Conservation (phyloP, 805 yeast genomes). For the Kazachstania kunashirensis region DNA sequence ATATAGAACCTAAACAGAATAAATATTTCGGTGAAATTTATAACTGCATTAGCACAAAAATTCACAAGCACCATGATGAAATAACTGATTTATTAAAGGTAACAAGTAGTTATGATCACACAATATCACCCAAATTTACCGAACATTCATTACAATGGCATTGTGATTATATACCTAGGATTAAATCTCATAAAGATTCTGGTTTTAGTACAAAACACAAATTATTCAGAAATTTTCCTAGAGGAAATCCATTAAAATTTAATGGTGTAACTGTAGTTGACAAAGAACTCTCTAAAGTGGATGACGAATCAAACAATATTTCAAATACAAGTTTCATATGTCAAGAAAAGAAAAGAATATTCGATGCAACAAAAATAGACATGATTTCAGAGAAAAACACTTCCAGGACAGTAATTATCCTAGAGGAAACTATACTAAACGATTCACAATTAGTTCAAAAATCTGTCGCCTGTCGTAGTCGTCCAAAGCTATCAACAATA, state of each 20-base stretch:
- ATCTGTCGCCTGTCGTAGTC: too few species aligned
- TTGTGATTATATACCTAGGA: slow-evolving; percentile 13
- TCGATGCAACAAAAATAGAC: too few species aligned
- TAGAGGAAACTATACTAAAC: too few species aligned
- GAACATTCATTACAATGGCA: slow-evolving; percentile 13
- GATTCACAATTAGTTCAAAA: too few species aligned
- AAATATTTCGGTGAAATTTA: slow-evolving; percentile 9
- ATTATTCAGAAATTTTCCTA: neutral
- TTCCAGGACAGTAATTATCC: too few species aligned
- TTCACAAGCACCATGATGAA: neutral
- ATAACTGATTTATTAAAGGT: slow-evolving; percentile 4
- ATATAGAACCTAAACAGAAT: slow-evolving; percentile 51
- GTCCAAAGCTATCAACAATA: too few species aligned
- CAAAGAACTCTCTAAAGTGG: neutral
- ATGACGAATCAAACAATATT: too few species aligned
- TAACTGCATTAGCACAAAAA: slow-evolving; percentile 6
- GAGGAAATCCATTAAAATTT: neutral
- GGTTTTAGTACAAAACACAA: neutral
- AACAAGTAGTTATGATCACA: slow-evolving; percentile 6
- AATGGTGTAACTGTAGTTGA: neutral
- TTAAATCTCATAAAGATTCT: neutral
- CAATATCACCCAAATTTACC: neutral
- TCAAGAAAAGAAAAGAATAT: too few species aligned
- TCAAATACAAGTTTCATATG: too few species aligned
- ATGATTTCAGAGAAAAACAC: too few species aligned